Conservation (phyloP, 1,139 yeast species). For the Geotrichum fermentans region DNA sequence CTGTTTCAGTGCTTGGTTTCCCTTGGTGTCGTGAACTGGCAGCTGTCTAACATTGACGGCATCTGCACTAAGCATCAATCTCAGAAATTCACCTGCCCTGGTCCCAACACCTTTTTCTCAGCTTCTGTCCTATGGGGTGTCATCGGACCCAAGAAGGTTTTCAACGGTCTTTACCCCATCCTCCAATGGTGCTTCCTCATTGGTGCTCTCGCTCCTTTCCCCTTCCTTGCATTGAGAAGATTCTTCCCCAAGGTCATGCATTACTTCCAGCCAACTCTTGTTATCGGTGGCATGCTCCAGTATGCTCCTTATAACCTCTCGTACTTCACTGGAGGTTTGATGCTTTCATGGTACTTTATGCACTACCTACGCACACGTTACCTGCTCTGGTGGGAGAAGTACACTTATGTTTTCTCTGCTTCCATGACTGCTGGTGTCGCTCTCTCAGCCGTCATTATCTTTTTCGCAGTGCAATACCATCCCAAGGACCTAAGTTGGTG, state of each 20-base stretch:
- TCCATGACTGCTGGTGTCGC: conserved; percentile 54
- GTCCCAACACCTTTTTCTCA: conserved; percentile 36
- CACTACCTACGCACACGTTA: conserved; percentile 47
- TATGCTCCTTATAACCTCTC: conserved; percentile 49
- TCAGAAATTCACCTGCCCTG: conserved; percentile 34
- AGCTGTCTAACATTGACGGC: conserved; percentile 44
- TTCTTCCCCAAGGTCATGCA: conserved; percentile 25
- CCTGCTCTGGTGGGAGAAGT: conserved; percentile 58
- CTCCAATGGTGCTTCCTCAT: conserved; percentile 49
- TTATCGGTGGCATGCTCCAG: conserved; percentile 43
- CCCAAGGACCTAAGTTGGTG: conserved; percentile 48
- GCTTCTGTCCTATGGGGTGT: conserved; percentile 53
- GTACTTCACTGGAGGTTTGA: conserved; percentile 49
- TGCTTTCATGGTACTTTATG: conserved; percentile 50
- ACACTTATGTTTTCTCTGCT: conserved; percentile 55
- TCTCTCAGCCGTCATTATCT: conserved; percentile 41
- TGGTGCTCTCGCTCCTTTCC: conserved; percentile 45
- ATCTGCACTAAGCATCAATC: conserved; percentile 45
- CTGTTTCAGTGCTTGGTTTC: conserved; percentile 41
- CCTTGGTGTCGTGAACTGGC: conserved; percentile 53
- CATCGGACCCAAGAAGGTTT: conserved; percentile 56
- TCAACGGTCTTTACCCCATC: conserved; percentile 44
- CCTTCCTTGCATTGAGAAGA: conserved; percentile 40
- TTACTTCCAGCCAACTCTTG: conserved; percentile 47
- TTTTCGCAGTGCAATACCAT: conserved; percentile 37